A percentile compares a stretch with the other conserved stretches of the same genome.
phyloP scores from a whole-genome alignment of 352 stramenopile genomes.

The Phytophthora brassicae region DNA sequence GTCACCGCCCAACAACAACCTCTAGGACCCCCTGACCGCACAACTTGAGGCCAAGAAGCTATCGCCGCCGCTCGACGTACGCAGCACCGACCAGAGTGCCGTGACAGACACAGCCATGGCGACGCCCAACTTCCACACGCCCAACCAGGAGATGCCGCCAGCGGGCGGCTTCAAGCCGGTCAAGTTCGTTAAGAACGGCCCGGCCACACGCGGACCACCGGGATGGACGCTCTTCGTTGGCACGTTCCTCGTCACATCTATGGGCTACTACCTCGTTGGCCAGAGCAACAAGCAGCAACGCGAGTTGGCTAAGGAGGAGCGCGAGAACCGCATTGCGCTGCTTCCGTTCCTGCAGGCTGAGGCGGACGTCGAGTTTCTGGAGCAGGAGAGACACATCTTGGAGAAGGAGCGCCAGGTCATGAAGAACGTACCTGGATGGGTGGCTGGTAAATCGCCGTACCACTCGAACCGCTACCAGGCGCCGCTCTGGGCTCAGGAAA shows the following conservation, averaged over 20 bases:
- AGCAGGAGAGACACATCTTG: slow-evolving; percentile 87
- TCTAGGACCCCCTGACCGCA: slow-evolving; percentile 10
- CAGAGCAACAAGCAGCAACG: slow-evolving; percentile 79
- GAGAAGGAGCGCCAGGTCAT: slow-evolving; percentile 94
- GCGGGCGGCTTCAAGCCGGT: slow-evolving; percentile 72
- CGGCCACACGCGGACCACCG: slow-evolving; percentile 66
- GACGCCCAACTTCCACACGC: slow-evolving; percentile 73
- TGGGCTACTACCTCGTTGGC: slow-evolving; percentile 76
- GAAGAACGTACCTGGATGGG: slow-evolving; percentile 94
- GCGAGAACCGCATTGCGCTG: slow-evolving; percentile 92
- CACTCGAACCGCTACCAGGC: slow-evolving; percentile 84
- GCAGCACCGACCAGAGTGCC: background rate
- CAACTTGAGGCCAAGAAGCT: slow-evolving; percentile 30
- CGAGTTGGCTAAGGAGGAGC: slow-evolving; percentile 78
- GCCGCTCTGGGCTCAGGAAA: slow-evolving; percentile 80
- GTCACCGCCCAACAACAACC: background rate
- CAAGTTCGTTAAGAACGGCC: slow-evolving; percentile 67
- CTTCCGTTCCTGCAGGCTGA: slow-evolving; percentile 95
- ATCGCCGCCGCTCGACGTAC: background rate
- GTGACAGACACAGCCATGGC: slow-evolving; percentile 47
- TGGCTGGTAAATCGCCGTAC: slow-evolving; percentile 87
- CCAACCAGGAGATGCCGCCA: slow-evolving; percentile 86
- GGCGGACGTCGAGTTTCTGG: slow-evolving; percentile 90
- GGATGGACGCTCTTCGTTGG: slow-evolving; percentile 80
- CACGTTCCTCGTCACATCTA: slow-evolving; percentile 69